These are phyloP conservation scores for Pyrenophora seminiperda DNA, from an alignment of 2,329 filamentous ascomycete genomes.

Conservation along the genomic window DNA sequence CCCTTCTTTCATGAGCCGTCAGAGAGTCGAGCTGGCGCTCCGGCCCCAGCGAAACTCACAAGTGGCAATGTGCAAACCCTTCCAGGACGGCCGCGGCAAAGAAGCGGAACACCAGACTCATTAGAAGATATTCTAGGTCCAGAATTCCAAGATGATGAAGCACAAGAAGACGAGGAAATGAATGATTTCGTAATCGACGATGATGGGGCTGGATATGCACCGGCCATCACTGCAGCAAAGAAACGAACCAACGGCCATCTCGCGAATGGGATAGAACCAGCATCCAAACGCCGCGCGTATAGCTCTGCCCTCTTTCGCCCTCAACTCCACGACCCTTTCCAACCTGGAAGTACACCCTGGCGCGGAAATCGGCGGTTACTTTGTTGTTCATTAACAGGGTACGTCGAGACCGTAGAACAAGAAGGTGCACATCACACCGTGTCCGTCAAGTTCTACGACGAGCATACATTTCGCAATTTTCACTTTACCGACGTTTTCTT, in stretches of 20 bases:
- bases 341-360: slow-evolving; percentile 95
- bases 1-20: slow-evolving; percentile 85
- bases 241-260: slow-evolving; percentile 63
- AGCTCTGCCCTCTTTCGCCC: slow-evolving; percentile 60
- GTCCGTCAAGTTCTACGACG: slow-evolving; percentile 96
- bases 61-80: slow-evolving; percentile 63
- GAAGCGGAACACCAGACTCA: slow-evolving; percentile 69
- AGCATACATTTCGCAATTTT: slow-evolving; percentile 88
- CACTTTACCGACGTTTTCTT: slow-evolving; percentile 96
- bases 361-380: slow-evolving; percentile 91
- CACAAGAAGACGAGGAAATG: slow-evolving; percentile 53
- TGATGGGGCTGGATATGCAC: slow-evolving; percentile 87
- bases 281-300: slow-evolving; percentile 58
- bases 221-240: slow-evolving; percentile 62
- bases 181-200: slow-evolving; percentile 94
- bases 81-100: slow-evolving; percentile 58
- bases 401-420: slow-evolving; percentile 96
- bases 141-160: slow-evolving; percentile 55
- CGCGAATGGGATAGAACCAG: slow-evolving; percentile 51
- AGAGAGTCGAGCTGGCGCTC: slow-evolving; percentile 70
- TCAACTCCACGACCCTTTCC: slow-evolving; percentile 81
- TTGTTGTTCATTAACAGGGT: slow-evolving; percentile 89
- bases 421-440: slow-evolving; percentile 86
- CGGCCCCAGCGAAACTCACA: slow-evolving; percentile 53
- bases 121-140: slow-evolving; percentile 79